Evolutionary conservation across 169 alveolate species (phyloP), one percentile per base, ranked within the genome.

Genomic region (Eimeria acervulina): DNA sequence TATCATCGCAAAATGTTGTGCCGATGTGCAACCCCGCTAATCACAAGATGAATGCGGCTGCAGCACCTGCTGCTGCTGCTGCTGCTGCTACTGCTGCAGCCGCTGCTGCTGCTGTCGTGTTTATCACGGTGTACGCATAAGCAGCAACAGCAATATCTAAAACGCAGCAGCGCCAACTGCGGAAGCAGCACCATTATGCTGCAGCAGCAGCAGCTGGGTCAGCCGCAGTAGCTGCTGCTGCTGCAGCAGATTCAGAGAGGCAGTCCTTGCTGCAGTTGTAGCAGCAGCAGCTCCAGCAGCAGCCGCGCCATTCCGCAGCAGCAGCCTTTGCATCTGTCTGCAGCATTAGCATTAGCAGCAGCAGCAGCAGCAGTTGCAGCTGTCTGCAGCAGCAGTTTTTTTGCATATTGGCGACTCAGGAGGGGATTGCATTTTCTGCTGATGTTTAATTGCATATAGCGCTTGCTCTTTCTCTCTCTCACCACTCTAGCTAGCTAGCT

Each of bases 1-100:
- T 70, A 89, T 94, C 96, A 10, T 28, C 88, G 7, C 95, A 94
- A 38, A 80, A 80, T 21, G 90, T 85, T 63, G 59, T 51, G 13
- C 52, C 97, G 12, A 51, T 70, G 51, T 95, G 96, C 59, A 63
- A 93, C 61, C 90, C 95, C 0, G 12, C 31, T 26, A 15, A 40
- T 36, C 95, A 90, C 36, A 90, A 66, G 72, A 68, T 90, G 33
- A 90, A 90, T 44, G 42, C 84, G 6, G 84, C 52, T 28, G 51
- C 84, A 28, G n/a, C 51, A 13, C 17, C 47, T 15, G 7, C 84
- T 28, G 47, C 55, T 33, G 42, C 84, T 13, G 31, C 55, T 74
- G 84, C 84, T 74, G 84, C 84, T 28, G 84, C 42, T 4, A 7
- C 51, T 38, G 52, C 84, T 74, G 84, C 42, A 10, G 51, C 51